Conservation (phyloP, 148 eudicot genomes). For the Tetragonia tetragonoides region DNA sequence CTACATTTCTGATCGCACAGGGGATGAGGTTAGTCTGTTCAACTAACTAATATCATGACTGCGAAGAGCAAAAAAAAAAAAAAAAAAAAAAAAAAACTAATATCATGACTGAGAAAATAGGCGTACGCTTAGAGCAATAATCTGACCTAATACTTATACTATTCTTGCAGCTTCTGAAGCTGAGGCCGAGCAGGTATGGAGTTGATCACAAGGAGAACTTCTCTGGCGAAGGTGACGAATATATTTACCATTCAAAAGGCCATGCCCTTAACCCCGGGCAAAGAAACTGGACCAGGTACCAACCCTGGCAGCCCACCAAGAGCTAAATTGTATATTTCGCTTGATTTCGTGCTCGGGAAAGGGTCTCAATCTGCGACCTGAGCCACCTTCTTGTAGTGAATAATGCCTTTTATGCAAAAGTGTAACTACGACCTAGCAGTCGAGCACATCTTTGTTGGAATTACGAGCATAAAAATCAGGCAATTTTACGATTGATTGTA, state of each 20-base stretch:
- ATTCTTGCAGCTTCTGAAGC: conserved; percentile 64
- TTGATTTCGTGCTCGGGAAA: background rate
- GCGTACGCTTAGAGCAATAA: background rate
- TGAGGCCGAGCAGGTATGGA: conserved; percentile 87
- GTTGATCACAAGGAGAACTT: conserved; percentile 86
- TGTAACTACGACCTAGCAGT: background rate
- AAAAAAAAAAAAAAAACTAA: no score
- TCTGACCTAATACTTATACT: background rate
- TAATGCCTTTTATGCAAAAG: conserved; percentile 20
- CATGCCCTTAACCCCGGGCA: conserved; percentile 89
- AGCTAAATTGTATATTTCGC: conserved; percentile 24
- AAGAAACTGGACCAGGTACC: conserved; percentile 95
- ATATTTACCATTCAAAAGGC: conserved; percentile 95
- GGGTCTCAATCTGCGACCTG: background rate
- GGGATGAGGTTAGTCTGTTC: conserved; percentile 68
- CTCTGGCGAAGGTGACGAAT: conserved; percentile 85
- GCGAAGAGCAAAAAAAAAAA: no score
- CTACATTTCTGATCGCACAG: conserved; percentile 85
- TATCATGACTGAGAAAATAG: background rate
- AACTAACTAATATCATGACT: background rate
- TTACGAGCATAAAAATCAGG: conserved; percentile 3
- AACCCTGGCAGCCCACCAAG: conserved; percentile 89
- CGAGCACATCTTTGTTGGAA: conserved; percentile 5
- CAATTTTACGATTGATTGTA: background rate
- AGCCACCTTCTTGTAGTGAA: conserved; percentile 20